Evolutionary conservation across 1,139 yeast genomes (phyloP).

Genomic region (Suhomyces bolitotheri): DNA sequence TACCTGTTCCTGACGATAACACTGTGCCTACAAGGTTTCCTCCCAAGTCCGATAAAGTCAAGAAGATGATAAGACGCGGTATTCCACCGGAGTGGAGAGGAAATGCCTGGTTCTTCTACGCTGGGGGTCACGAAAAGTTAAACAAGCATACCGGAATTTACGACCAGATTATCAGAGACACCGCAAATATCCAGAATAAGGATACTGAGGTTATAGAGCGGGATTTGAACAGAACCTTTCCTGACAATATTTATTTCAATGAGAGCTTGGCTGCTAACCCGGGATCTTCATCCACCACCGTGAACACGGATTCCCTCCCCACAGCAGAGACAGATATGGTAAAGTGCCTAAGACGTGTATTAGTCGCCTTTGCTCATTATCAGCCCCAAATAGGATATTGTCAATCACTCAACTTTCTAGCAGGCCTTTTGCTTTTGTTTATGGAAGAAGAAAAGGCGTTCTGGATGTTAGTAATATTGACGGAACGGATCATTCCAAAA

Average conservation of each 20-base stretch:
- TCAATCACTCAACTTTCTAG: conserved; percentile 88
- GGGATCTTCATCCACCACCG: conserved; percentile 7
- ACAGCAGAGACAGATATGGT: conserved; percentile 62
- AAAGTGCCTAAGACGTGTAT: conserved; percentile 72
- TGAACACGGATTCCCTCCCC: conserved; percentile 7
- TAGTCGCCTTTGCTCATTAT: conserved; percentile 80
- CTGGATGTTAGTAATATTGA: conserved; percentile 93
- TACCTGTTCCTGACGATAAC: conserved; percentile 38
- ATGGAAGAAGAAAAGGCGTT: conserved; percentile 87
- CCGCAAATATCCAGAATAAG: conserved; percentile 52
- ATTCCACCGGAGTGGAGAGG: conserved; percentile 98
- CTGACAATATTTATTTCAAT: conserved; percentile 81
- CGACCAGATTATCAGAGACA: conserved; percentile 60
- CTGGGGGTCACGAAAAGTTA: conserved; percentile 81
- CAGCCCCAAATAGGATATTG: conserved; percentile 94
- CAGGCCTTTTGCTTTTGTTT: conserved; percentile 78
- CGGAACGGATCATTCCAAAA: conserved; percentile 84
- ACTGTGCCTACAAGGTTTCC: conserved; percentile 62
- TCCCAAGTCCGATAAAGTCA: conserved; percentile 76
- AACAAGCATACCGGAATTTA: conserved; percentile 73
- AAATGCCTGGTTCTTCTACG: conserved; percentile 93
- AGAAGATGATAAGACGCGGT: conserved; percentile 83
- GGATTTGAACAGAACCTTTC: conserved; percentile 89
- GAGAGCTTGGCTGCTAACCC: conserved; percentile 8
- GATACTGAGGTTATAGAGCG: conserved; percentile 93